Conservation (phyloP, 768 basidiomycete species). For the Coprinopsis cinerea region DNA sequence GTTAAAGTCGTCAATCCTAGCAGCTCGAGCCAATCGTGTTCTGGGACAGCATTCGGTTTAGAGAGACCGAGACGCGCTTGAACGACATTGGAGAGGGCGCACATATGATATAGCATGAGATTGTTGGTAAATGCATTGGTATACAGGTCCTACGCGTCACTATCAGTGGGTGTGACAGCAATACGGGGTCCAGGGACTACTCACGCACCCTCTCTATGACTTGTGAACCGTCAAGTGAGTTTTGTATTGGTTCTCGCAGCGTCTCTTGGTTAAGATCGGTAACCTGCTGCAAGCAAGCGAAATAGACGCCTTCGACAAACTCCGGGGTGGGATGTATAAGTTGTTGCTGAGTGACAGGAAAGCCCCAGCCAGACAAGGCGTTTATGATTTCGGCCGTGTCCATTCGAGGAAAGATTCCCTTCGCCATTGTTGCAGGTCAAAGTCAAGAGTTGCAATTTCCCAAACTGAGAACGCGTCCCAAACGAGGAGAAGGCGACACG, state of each 20-base stretch:
- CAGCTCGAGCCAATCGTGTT: constrained; percentile 64
- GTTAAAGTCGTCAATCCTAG: constrained; percentile 72
- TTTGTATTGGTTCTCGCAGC: constrained; percentile 54
- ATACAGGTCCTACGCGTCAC: constrained; percentile 56
- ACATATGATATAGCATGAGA: constrained; percentile 69
- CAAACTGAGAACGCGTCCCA: not conserved
- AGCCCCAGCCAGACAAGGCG: constrained; percentile 62
- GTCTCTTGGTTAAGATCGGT: constrained; percentile 54
- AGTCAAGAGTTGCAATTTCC: not conserved
- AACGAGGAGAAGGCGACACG: not conserved
- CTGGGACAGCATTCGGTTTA: constrained; percentile 26
- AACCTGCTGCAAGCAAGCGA: constrained; percentile 66
- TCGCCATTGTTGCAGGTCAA: constrained; percentile 29
- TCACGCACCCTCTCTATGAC: constrained; percentile 49
- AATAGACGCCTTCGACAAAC: constrained; percentile 66
- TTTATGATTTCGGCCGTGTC: constrained; percentile 55
- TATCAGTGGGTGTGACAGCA: not conserved
- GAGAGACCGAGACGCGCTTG: constrained; percentile 2
- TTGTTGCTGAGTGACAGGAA: constrained; percentile 61
- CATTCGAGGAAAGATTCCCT: constrained; percentile 62
- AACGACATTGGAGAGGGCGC: constrained; percentile 11
- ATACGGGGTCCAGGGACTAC: not conserved
- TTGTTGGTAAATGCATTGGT: constrained; percentile 51
- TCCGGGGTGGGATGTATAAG: constrained; percentile 62
- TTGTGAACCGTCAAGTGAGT: constrained; percentile 44